Conservation (phyloP, 1,139 yeast species). For the Candida dubliniensis region DNA sequence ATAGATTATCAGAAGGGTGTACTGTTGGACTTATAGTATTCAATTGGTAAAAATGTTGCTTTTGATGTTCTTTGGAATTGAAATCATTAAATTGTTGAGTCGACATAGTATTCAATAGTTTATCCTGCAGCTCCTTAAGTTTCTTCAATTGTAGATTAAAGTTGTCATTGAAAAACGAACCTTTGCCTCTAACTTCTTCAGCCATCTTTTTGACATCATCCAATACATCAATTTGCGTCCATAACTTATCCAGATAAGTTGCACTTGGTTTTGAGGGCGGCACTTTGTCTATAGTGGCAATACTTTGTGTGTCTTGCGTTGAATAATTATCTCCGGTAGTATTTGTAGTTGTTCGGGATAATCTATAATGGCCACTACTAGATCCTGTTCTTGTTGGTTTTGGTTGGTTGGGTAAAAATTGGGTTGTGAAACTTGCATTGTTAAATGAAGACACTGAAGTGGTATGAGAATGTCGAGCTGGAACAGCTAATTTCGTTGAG, state of each 20-base stretch:
- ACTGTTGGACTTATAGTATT: constrained; percentile 7
- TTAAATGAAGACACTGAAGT: constrained; percentile 15
- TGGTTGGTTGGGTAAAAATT: constrained; percentile 3
- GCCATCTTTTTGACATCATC: constrained; percentile 78
- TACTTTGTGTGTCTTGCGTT: constrained; percentile 27
- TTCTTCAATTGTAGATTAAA: constrained; percentile 57
- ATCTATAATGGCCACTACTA: constrained; percentile 16
- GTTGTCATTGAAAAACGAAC: constrained; percentile 61
- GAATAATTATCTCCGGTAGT: constrained; percentile 17
- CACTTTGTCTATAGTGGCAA: constrained; percentile 42
- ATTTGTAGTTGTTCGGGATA: constrained; percentile 31
- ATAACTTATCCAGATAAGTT: constrained; percentile 68
- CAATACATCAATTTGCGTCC: constrained; percentile 87
- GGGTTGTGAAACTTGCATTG: constrained; percentile 8
- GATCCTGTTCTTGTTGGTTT: constrained; percentile 16
- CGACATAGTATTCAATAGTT: constrained; percentile 57
- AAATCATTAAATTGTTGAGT: constrained; percentile 28
- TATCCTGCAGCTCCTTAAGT: constrained; percentile 61
- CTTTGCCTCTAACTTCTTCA: constrained; percentile 48
- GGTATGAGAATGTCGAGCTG: constrained; percentile 14
- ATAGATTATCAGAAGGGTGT: constrained; percentile 8
- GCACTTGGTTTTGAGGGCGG: constrained; percentile 52
- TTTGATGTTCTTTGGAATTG: constrained; percentile 19
- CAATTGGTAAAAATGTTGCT: constrained; percentile 34
- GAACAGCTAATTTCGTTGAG: constrained; percentile 12